Evolutionary conservation across 2,329 filamentous ascomycete genomes (phyloP), one percentile per base, ranked within the genome.

Genomic region (Xylariaceae sp.): DNA sequence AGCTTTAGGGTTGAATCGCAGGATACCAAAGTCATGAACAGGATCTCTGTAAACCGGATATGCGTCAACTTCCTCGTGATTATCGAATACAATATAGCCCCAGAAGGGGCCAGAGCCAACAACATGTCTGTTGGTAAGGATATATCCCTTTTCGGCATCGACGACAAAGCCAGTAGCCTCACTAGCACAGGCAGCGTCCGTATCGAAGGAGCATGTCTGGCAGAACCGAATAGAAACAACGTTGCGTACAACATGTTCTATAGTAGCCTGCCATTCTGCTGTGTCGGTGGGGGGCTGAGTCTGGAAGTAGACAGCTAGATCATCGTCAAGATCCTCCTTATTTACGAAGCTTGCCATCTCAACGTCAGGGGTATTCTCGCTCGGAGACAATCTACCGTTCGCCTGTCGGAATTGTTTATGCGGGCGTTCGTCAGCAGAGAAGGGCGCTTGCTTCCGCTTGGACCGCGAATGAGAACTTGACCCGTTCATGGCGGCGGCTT

Each of bases 141-240:
- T 93, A 71, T 93, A 92, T 66, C 95, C 95, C 73, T 86, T 87
- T 76, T 96, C 89, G 4, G 95, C 91, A 77, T 99, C 95, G 20
- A 99, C 95, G 16, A 99, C 93, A 71, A 99, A 99, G 7, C 95
- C 95, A 0, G 95, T 99, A 2, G 95, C 95, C 77, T 99, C 95
- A 68, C 92, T 97, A 18, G 91, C 91, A 73, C 96, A 83, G 6
- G 95, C 95, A 23, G 91, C 80, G 67, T 99, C 95, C n/a, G 95
- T 98, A 73, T 99, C 95, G 73, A 99, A 99, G 20, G 93, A 93
- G 73, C 91, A 96, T 0, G 95, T 97, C 80, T 97, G 92, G 73
- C 93, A 98, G 78, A 99, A 99, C 65, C 96, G 90, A 68, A 99
- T 98, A n/a, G 93, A 96, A 48, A 99, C 95, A 18, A 98, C 95